Evolutionary conservation across 495 filamentous ascomycete species (phyloP).

Genomic region (Xylaria curta): DNA sequence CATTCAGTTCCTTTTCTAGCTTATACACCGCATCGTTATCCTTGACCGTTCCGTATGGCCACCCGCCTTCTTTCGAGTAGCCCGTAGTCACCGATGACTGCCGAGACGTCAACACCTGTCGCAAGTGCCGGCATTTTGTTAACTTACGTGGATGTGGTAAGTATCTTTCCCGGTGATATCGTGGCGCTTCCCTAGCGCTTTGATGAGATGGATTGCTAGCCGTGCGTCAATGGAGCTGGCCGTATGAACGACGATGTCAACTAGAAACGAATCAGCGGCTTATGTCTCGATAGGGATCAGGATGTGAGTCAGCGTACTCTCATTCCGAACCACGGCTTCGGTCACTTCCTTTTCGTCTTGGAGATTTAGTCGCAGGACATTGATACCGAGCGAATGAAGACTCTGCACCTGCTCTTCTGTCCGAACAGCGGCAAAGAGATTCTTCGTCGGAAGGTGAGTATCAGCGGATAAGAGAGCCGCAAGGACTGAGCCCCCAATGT

Average conservation of each 20-base stretch:
- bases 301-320: constrained; percentile 32
- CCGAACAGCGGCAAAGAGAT: constrained; percentile 37
- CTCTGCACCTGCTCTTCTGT: constrained; percentile 38
- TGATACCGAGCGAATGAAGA: constrained; percentile 35
- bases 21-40: constrained; percentile 41
- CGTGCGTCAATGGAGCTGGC: constrained; percentile 37
- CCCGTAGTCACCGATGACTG: constrained; percentile 40
- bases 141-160: constrained; percentile 45
- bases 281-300: neutral
- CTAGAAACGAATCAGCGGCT: neutral
- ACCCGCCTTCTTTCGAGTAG: constrained; percentile 41
- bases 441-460: constrained; percentile 30
- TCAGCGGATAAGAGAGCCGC: constrained; percentile 35
- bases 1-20: constrained; percentile 39
- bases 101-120: constrained; percentile 25
- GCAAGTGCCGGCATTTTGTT: neutral
- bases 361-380: constrained; percentile 39
- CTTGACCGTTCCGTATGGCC: constrained; percentile 40
- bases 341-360: constrained; percentile 34
- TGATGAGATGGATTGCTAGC: constrained; percentile 35
- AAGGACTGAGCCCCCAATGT: constrained; percentile 42
- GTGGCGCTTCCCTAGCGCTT: constrained; percentile 38
- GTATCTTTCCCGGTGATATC: constrained; percentile 34
- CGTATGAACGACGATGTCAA: constrained; percentile 23
- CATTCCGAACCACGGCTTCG: constrained; percentile 36